A percentile compares a stretch with the other conserved stretches of the same genome.
These are phyloP conservation scores for Boletus huronensis DNA, from an alignment of 768 basidiomycete genomes.

Conservation along the genomic window DNA sequence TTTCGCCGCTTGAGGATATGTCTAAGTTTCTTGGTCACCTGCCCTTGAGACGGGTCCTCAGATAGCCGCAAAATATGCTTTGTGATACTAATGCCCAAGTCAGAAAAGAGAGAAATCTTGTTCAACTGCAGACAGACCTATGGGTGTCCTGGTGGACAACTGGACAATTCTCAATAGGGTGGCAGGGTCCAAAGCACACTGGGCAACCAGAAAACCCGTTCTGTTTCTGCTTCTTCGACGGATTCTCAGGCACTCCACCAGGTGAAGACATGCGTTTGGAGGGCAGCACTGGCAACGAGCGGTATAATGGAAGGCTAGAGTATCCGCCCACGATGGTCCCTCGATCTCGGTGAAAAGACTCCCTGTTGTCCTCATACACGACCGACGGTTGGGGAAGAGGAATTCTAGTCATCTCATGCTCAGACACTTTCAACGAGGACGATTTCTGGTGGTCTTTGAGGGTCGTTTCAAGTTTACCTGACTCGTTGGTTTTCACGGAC, in stretches of 20 bases:
- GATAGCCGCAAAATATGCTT: conserved; percentile 45
- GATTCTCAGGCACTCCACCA: conserved; percentile 19
- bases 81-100: conserved; percentile 35
- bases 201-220: conserved; percentile 33
- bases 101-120: not conserved
- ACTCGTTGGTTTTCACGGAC: conserved; percentile 10
- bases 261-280: conserved; percentile 39
- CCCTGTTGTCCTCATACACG: not conserved
- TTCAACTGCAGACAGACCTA: conserved; percentile 40
- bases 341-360: not conserved
- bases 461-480: not conserved
- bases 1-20: conserved; percentile 38
- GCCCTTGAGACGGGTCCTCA: conserved; percentile 34
- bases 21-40: conserved; percentile 37
- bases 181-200: conserved; percentile 46
- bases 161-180: conserved; percentile 55
- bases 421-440: conserved; percentile 1
- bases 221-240: conserved; percentile 39
- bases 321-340: not conserved
- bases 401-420: not conserved
- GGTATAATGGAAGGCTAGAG: not conserved
- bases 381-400: not conserved
- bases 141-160: conserved; percentile 47
- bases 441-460: not conserved
- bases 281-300: not conserved